Evolutionary conservation across 352 stramenopile species (phyloP), one percentile per base, ranked within the genome.

Genomic region (Phytophthora cactorum): DNA sequence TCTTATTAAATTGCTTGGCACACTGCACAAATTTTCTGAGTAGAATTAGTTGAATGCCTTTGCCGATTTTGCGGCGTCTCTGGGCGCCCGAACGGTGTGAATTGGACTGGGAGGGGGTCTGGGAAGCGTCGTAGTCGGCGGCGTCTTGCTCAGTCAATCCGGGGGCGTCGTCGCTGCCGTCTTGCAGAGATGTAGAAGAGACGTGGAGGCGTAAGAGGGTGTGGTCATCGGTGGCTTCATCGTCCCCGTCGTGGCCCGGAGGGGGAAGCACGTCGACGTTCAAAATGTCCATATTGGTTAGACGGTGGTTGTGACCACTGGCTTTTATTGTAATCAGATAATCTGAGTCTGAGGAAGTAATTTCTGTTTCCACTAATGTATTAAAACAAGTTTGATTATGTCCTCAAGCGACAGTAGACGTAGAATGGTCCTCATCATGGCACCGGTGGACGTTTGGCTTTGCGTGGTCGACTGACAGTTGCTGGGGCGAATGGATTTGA

Each of bases 11-110:
- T 36, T 88, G 68, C 53, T 83, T 89, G n/a, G 77, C 81, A 32
- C 75, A 81, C 29, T 81, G 55, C 39, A 92, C 79, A 56, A 90
- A 92, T 49, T 88, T 89, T 31, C 74, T 58, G 36, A 92, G 54
- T 17, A 92, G 53, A 28, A 78, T 59, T 3, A 90, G 54, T 53
- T 92, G 84, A 22, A 92, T 74, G 3, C 65, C 63, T 70, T 92
- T 90, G 66, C 76, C 72, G 44, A 92, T 84, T 50, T 81, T 81
- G 8, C 72, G 70, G 5, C 84, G 81, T 61, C 56, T 58, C 17
- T 52, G 56, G n/a, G 43, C 31, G 14, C 39, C 54, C 10, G 64
- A 49, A 45, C 66, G 50, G 8, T 52, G 47, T 38, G 32, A 31
- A 41, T 57, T 62, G 44, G 36, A 2, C 11, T 31, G 34, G 59